Percentiles rank a stretch among this genome's conserved stretches.
Conservation (phyloP, 148 eudicot genomes). For the Fagopyrum esculentum region DNA sequence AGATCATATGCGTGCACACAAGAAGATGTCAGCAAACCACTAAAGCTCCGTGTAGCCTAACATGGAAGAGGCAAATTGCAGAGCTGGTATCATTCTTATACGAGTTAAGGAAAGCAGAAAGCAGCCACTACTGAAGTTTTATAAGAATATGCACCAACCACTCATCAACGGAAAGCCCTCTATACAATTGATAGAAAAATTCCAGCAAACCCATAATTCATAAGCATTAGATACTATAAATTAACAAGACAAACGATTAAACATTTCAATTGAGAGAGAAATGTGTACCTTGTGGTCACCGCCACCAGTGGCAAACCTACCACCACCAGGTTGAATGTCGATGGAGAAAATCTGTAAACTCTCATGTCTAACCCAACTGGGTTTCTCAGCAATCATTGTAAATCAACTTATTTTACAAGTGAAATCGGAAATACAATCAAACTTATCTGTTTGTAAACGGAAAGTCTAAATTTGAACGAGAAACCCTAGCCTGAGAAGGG, state of each 20-base stretch:
- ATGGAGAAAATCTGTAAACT: constrained; percentile 91
- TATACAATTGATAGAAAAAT: neutral
- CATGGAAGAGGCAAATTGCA: neutral
- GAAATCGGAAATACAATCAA: neutral
- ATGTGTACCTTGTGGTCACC: constrained; percentile 87
- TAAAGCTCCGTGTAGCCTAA: neutral
- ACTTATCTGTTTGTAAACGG: neutral
- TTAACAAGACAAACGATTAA: neutral
- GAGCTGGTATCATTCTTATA: neutral
- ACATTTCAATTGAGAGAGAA: neutral
- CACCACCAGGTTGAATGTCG: constrained; percentile 91
- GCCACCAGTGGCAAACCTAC: constrained; percentile 94
- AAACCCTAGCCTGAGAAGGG: constrained; percentile 3
- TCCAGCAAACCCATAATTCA: neutral
- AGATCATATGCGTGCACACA: neutral
- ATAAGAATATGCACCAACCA: neutral
- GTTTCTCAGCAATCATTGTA: constrained; percentile 86
- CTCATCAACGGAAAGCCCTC: neutral
- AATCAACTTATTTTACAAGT: neutral
- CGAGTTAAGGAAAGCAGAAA: neutral
- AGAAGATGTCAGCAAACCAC: neutral
- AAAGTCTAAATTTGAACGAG: neutral
- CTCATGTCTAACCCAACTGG: constrained; percentile 85
- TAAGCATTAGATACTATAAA: neutral
- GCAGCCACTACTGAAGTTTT: neutral